These are phyloP conservation scores for Boechera stricta DNA, from an alignment of 345 rosid species.

Conservation along the genomic window DNA sequence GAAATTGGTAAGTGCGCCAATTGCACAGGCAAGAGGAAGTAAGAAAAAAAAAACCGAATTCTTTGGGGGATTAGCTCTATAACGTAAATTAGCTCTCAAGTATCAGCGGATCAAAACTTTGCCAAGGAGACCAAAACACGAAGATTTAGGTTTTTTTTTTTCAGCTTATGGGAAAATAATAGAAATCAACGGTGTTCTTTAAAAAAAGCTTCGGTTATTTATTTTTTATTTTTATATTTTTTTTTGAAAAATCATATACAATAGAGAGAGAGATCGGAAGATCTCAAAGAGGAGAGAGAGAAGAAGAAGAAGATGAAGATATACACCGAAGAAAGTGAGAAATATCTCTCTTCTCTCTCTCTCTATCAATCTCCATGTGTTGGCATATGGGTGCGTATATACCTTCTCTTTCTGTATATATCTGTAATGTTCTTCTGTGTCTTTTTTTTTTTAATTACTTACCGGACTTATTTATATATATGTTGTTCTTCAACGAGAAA, in stretches of 20 bases:
- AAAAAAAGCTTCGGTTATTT: slow-evolving; percentile 1
- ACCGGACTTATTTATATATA: slow-evolving; percentile 1
- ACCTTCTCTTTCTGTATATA: slow-evolving; percentile 45
- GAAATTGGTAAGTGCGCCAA: slow-evolving; percentile 32
- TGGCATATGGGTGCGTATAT: slow-evolving; percentile 39
- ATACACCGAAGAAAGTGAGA: slow-evolving; percentile 28
- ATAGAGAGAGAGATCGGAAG: slow-evolving; percentile 13
- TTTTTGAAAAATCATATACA: slow-evolving; percentile 10
- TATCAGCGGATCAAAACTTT: slow-evolving; percentile 40
- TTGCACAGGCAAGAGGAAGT: neutral
- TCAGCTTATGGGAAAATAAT: neutral
- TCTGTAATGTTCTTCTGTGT: slow-evolving; percentile 41
- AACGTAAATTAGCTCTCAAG: slow-evolving; percentile 18
- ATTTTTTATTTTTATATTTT: neutral
- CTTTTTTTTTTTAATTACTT: neutral
- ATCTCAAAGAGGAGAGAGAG: slow-evolving; percentile 33
- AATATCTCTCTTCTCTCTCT: slow-evolving; percentile 23
- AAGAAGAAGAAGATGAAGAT: slow-evolving; percentile 24
- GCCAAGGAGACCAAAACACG: slow-evolving; percentile 23
- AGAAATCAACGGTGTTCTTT: slow-evolving; percentile 28
- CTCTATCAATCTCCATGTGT: slow-evolving; percentile 37
- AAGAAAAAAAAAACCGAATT: slow-evolving; percentile 7
- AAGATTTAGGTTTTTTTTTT: neutral
- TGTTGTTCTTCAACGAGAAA: slow-evolving; percentile 12
- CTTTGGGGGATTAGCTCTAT: slow-evolving; percentile 13